phyloP scores from a whole-genome alignment of 805 yeast genomes.

The Metschnikowia corniflorae region DNA sequence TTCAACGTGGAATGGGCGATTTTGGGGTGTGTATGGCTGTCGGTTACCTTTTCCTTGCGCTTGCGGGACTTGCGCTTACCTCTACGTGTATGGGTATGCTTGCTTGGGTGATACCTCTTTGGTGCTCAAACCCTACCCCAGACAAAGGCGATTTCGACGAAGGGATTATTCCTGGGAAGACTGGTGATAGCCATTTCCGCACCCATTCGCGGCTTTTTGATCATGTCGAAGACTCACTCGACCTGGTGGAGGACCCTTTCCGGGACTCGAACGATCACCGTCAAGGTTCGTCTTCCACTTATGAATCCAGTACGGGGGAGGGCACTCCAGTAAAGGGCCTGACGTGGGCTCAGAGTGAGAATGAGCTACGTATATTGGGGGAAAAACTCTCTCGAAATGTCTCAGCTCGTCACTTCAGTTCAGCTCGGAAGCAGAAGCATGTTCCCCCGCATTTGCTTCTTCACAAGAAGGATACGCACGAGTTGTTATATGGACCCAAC shows the following conservation, averaged over 20 bases:
- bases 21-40: slow-evolving; percentile 46
- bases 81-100: slow-evolving; percentile 24
- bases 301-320: background rate
- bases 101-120: slow-evolving; percentile 34
- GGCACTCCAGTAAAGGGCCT: background rate
- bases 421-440: slow-evolving; percentile 2
- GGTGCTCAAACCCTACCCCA: slow-evolving; percentile 53
- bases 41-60: slow-evolving; percentile 41
- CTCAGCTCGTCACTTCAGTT: slow-evolving; percentile 25
- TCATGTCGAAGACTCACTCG: slow-evolving; percentile 13
- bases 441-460: slow-evolving; percentile 8
- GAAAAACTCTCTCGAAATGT: slow-evolving; percentile 32
- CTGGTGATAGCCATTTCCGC: background rate
- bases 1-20: slow-evolving; percentile 26
- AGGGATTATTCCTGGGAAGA: background rate
- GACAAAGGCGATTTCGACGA: slow-evolving; percentile 18
- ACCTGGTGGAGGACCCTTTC: slow-evolving; percentile 16
- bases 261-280: background rate
- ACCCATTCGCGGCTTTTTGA: slow-evolving; percentile 14
- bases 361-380: slow-evolving; percentile 34
- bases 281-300: background rate
- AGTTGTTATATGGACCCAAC: slow-evolving; percentile 21
- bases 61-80: slow-evolving; percentile 37
- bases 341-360: slow-evolving; percentile 10
- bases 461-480: slow-evolving; percentile 21